Evolutionary conservation across 305 asterid species (phyloP), one percentile per base, ranked within the genome.

Genomic region (Euphrasia arctica): DNA sequence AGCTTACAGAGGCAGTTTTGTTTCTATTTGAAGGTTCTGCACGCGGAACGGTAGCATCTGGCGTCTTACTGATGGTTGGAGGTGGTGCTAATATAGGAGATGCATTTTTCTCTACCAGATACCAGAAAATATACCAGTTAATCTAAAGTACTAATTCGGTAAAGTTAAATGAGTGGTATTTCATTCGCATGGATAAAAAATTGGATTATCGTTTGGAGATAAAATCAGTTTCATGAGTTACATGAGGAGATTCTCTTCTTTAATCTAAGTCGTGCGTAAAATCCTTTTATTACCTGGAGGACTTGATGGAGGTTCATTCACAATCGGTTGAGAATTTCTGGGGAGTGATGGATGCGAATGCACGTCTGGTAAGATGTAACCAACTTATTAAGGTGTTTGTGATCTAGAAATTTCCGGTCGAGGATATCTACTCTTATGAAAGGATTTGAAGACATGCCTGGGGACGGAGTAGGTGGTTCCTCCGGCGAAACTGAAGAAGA

Each of bases 241-340:
- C 34, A 31, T 31, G 4, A 18, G 22, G 22, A 18, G 22, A 18
- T 18, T 18, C 22, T 18, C 22, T 18, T 18, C 22, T 18, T 18
- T 52, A 6, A 28, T n/a, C 57, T 63, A 54, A 1, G 15, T 27
- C 58, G 54, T 54, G 42, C 49, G 2, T 43, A 10, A 43, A 64
- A 34, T 36, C 36, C 42, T 50, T 68, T 69, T 55, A 58, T 75
- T 74, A 88, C 97, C 97, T 84, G 95, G 83, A 65, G 88, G 78
- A 70, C 66, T 75, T 60, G 85, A 68, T 12, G 90, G 91, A 55
- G 96, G 81, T 72, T 56, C 67, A 4, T 77, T 78, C 18, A 65
- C 51, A 51, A 41, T 48, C 29, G 79, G 75, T 66, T 82, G 81
- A 32, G 80, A 64, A 58, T 69, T 74, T 64, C 63, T 70, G 8